phyloP scores from a whole-genome alignment of 2,329 filamentous ascomycete genomes.

The Scedosporium dehoogii region DNA sequence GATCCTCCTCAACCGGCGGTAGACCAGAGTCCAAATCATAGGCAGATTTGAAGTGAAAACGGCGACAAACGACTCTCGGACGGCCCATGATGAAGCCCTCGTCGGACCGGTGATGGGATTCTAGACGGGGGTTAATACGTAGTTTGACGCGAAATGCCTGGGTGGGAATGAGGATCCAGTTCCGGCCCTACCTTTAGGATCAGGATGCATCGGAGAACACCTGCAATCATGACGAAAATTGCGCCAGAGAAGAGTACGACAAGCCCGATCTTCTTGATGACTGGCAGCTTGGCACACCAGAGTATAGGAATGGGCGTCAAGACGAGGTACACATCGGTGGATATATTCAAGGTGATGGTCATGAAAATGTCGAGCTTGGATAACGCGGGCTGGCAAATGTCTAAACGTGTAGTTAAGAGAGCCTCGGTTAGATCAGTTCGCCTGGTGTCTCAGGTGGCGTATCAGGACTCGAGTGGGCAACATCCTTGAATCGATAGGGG shows the following conservation, averaged over 20 bases:
- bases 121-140: conserved; percentile 14
- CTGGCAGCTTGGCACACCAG: conserved; percentile 25
- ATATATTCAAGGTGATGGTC: conserved; percentile 40
- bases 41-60: conserved; percentile 32
- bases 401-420: conserved; percentile 17
- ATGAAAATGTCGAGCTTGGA: conserved; percentile 40
- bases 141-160: neutral
- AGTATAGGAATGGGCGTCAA: conserved; percentile 46
- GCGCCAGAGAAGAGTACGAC: conserved; percentile 27
- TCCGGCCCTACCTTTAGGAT: conserved; percentile 21
- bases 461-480: no score
- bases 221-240: conserved; percentile 24
- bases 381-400: conserved; percentile 38
- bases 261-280: conserved; percentile 25
- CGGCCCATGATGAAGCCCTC: conserved; percentile 30
- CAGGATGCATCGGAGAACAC: conserved; percentile 24
- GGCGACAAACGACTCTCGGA: conserved; percentile 33
- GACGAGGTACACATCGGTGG: conserved; percentile 49
- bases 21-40: conserved; percentile 35
- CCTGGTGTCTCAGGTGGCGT: conserved; percentile 11
- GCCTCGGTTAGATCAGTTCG: conserved; percentile 28
- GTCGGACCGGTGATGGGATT: conserved; percentile 29
- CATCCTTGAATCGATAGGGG: conserved; percentile 10
- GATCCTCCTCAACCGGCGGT: conserved; percentile 9
- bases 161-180: neutral